Evolutionary conservation across 192 early-diverging fungal genomes (phyloP).

Genomic region (Coemansia sp.): DNA sequence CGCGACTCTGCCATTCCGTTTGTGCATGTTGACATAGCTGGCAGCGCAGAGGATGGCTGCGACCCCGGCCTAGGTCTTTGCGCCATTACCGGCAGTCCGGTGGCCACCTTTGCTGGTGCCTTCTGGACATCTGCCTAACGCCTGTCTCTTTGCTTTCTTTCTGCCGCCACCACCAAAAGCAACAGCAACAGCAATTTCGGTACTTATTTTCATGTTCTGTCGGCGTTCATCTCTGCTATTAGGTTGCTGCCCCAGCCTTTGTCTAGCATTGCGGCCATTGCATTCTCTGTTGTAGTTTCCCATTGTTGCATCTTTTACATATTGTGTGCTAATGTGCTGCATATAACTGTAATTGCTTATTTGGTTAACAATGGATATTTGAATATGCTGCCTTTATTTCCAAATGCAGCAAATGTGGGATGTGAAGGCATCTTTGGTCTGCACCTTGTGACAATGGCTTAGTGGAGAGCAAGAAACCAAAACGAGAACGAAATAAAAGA

Average conservation of each 20-base stretch:
- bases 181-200: too few species aligned
- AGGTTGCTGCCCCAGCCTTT: background rate
- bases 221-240: too few species aligned
- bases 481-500: background rate
- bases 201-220: too few species aligned
- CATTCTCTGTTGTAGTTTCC: too few species aligned
- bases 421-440: background rate
- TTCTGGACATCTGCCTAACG: slow-evolving; percentile 55
- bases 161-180: background rate
- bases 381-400: background rate
- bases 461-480: too few species aligned
- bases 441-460: background rate
- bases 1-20: slow-evolving; percentile 66
- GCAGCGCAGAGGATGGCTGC: slow-evolving; percentile 67
- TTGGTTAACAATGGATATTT: background rate
- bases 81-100: slow-evolving; percentile 73
- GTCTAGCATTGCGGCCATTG: background rate
- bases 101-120: slow-evolving; percentile 72
- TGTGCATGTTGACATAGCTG: slow-evolving; percentile 86
- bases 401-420: background rate
- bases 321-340: background rate
- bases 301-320: too few species aligned
- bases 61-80: slow-evolving; percentile 67
- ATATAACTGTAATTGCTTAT: background rate
- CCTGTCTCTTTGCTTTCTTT: background rate